Base-by-base conservation (phyloP, 2,329 filamentous ascomycete species). In the Fusarium proliferatum region DNA sequence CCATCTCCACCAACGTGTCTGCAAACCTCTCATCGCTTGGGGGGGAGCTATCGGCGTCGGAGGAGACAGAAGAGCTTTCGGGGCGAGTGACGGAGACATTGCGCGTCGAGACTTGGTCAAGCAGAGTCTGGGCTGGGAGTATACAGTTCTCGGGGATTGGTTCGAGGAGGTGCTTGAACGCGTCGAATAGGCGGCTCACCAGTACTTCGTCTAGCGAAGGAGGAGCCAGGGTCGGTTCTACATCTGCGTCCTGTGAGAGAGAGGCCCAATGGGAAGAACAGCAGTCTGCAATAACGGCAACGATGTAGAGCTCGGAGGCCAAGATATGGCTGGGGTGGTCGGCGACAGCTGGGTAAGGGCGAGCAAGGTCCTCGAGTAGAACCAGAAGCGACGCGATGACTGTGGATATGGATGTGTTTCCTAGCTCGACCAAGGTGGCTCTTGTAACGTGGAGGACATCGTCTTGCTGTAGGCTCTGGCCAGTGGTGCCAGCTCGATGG, bases 211-310 rank as follows among this genome's bases (percentile, higher is more conserved):
- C 85, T 30, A 92, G 80, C 3, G 83, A 77, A 36, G 84, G 80
- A 19, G 84, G 85, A 7, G 59, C 53, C 17, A 68, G 71, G 34
- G 52, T 38, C 30, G 67, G 69, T 26, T 75, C 71, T 26, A 53
- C 38, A 75, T 77, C 69, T 43, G 64, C 64, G 28, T 77, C 72
- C 38, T 67, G 76, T 63, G 84, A 82, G 48, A 86, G 78, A 43
- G 83, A 81, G 34, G 86, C 82, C 90, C 90, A 92, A 78, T 91
- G 87, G 60, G 87, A 86, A 57, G 87, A 86, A 74, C 90, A 92
- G 78, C 91, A 93, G 76, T 92, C 90, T 77, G 90, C 89, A 41
- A 90, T 85, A 46, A 93, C 83, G 53, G 88, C 86, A 56, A 92
- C 81, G n/a, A 92, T 83, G 75, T 91, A 92, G 53, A 90, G 83